phyloP scores from a whole-genome alignment of 768 basidiomycete genomes.

The Fistulinella prunicolor region DNA sequence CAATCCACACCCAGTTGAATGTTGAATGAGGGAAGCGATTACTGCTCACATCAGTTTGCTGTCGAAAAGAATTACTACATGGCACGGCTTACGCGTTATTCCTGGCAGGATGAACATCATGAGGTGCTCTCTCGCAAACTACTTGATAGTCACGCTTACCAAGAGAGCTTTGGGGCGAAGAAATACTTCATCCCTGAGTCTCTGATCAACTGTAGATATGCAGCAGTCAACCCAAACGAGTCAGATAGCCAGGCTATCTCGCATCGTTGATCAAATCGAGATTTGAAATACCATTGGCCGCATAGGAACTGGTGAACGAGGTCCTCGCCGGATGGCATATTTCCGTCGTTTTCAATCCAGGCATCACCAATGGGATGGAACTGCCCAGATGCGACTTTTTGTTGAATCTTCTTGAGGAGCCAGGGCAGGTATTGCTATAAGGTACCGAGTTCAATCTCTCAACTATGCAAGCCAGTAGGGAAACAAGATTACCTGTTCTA shows the following conservation, averaged over 20 bases:
- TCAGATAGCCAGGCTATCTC: slow-evolving; percentile 87
- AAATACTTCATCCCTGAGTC: slow-evolving; percentile 87
- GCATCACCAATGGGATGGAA: slow-evolving; percentile 91
- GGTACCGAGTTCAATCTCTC: neutral
- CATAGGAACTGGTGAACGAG: slow-evolving; percentile 90
- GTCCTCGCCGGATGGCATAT: slow-evolving; percentile 95
- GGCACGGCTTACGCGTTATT: slow-evolving; percentile 64
- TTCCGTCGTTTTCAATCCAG: slow-evolving; percentile 91
- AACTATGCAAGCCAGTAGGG: too few species aligned
- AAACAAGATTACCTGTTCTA: slow-evolving; percentile 60
- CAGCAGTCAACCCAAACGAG: slow-evolving; percentile 88
- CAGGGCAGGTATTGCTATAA: slow-evolving; percentile 74
- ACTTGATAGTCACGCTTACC: slow-evolving; percentile 43
- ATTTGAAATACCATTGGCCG: slow-evolving; percentile 86
- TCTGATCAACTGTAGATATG: slow-evolving; percentile 86
- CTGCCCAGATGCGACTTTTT: slow-evolving; percentile 68
- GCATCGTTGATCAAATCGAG: slow-evolving; percentile 57
- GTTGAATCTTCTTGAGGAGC: slow-evolving; percentile 80
- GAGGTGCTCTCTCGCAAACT: neutral
- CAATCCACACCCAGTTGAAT: slow-evolving; percentile 96
- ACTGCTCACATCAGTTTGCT: slow-evolving; percentile 34
- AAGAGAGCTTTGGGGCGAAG: slow-evolving; percentile 95
- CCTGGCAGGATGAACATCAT: slow-evolving; percentile 37
- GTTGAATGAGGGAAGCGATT: slow-evolving; percentile 94
- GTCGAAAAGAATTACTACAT: neutral